phyloP scores from a whole-genome alignment of 257 asterid genomes.

The Lantana camara region DNA sequence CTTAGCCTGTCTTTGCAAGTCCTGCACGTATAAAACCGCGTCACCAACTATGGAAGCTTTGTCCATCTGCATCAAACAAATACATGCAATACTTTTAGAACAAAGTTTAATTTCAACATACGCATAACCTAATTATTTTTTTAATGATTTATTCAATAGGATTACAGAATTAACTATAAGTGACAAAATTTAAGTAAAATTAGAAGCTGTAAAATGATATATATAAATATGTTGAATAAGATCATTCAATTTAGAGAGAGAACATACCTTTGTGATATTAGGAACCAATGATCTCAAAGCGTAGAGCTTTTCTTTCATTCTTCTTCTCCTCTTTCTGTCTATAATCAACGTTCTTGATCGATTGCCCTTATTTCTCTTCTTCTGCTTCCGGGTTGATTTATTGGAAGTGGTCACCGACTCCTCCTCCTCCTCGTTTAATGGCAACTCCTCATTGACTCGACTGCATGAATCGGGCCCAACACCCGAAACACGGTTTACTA shows the following conservation, averaged over 20 bases:
- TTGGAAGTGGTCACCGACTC: conserved; percentile 24
- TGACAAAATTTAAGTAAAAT: no score
- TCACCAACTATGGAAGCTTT: conserved; percentile 90
- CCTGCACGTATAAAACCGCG: conserved; percentile 66
- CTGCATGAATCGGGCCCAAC: neutral
- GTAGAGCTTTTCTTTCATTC: conserved; percentile 89
- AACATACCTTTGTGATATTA: conserved; percentile 81
- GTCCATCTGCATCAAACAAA: conserved; percentile 82
- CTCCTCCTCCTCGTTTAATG: no score
- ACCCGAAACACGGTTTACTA: neutral
- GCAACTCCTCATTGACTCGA: conserved; percentile 14
- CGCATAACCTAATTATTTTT: no score
- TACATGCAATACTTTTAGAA: no score
- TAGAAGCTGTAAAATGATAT: no score
- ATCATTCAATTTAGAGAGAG: no score
- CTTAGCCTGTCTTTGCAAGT: conserved; percentile 59
- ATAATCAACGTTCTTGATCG: conserved; percentile 65
- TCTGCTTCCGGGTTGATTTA: neutral
- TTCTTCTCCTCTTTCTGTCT: conserved; percentile 75
- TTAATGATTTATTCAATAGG: no score
- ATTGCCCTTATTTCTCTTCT: conserved; percentile 35
- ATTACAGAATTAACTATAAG: no score
- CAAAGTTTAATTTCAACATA: no score
- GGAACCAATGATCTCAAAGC: conserved; percentile 72
- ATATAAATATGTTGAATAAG: no score